Conservation (phyloP, 768 basidiomycete genomes). For the Pleurotus sapidus region DNA sequence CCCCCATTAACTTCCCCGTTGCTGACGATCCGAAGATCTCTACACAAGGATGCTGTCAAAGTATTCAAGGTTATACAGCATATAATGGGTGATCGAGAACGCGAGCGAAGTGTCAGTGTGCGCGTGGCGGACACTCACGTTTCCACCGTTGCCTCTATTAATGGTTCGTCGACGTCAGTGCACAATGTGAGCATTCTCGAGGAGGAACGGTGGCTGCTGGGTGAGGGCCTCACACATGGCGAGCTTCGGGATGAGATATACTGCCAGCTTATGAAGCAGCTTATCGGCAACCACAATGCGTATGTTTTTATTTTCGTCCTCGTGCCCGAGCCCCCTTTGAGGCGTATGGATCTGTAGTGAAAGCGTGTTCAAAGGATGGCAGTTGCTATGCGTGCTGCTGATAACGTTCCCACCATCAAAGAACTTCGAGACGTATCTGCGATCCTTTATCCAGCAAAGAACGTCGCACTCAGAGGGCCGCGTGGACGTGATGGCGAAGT, state of each 20-base stretch:
- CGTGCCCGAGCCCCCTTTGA: neutral
- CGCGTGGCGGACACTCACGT: slow-evolving; percentile 42
- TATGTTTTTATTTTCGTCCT: slow-evolving; percentile 33
- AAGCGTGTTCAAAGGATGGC: slow-evolving; percentile 90
- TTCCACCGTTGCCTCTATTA: slow-evolving; percentile 41
- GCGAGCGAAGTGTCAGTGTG: slow-evolving; percentile 54
- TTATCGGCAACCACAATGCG: slow-evolving; percentile 78
- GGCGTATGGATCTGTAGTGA: slow-evolving; percentile 30
- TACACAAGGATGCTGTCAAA: slow-evolving; percentile 77
- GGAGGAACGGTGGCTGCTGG: slow-evolving; percentile 84
- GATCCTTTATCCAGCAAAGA: slow-evolving; percentile 73
- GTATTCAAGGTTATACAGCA: slow-evolving; percentile 89
- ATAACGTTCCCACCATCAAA: slow-evolving; percentile 92
- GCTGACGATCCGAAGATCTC: slow-evolving; percentile 59
- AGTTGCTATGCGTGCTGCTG: slow-evolving; percentile 86
- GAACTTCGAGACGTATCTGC: slow-evolving; percentile 85
- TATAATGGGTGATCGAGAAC: slow-evolving; percentile 91
- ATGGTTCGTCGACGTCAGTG: slow-evolving; percentile 46
- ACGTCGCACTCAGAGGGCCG: slow-evolving; percentile 68
- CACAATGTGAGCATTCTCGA: slow-evolving; percentile 53
- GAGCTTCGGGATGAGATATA: slow-evolving; percentile 93
- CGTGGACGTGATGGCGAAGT: slow-evolving; percentile 88
- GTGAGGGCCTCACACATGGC: slow-evolving; percentile 73
- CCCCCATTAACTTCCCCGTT: slow-evolving; percentile 70
- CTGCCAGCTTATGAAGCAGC: slow-evolving; percentile 90